phyloP scores from a whole-genome alignment of 495 filamentous ascomycete genomes.

The Penicillium coffeae region DNA sequence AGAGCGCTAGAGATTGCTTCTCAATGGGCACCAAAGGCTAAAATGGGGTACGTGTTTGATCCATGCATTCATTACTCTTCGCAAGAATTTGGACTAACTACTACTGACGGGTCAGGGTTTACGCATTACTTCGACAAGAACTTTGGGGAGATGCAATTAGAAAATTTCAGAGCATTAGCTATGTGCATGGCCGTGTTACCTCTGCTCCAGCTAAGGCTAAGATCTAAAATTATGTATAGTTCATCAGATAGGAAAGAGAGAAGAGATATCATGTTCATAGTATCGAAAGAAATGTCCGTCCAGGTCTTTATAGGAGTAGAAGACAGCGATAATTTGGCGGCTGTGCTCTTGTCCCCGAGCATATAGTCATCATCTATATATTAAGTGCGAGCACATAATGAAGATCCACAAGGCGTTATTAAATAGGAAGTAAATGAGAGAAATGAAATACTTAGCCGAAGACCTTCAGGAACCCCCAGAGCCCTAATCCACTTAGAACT shows the following conservation, averaged over 20 bases:
- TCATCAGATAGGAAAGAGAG: neutral
- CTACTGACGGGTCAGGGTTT: conserved; percentile 26
- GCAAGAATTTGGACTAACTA: neutral
- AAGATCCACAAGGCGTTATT: neutral
- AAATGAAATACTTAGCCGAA: conserved; percentile 55
- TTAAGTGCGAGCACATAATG: neutral
- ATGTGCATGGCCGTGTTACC: conserved; percentile 42
- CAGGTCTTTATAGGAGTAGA: neutral
- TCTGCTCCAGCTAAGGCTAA: conserved; percentile 29
- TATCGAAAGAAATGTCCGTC: neutral
- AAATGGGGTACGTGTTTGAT: conserved; percentile 37
- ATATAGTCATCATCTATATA: no score
- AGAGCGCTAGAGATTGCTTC: conserved; percentile 36
- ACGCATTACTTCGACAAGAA: conserved; percentile 44
- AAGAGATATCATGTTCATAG: neutral
- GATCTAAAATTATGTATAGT: conserved; percentile 19
- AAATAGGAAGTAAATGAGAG: neutral
- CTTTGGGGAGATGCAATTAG: conserved; percentile 47
- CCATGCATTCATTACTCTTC: neutral
- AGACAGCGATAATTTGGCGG: neutral
- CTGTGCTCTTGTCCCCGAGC: neutral
- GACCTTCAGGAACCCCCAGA: conserved; percentile 90
- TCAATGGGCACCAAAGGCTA: conserved; percentile 43
- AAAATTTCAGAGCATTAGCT: conserved; percentile 46
- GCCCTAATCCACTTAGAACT: conserved; percentile 79